Percentiles rank a stretch among this genome's conserved stretches.
phyloP scores from a whole-genome alignment of 495 filamentous ascomycete genomes.

The Lepraria neglecta region DNA sequence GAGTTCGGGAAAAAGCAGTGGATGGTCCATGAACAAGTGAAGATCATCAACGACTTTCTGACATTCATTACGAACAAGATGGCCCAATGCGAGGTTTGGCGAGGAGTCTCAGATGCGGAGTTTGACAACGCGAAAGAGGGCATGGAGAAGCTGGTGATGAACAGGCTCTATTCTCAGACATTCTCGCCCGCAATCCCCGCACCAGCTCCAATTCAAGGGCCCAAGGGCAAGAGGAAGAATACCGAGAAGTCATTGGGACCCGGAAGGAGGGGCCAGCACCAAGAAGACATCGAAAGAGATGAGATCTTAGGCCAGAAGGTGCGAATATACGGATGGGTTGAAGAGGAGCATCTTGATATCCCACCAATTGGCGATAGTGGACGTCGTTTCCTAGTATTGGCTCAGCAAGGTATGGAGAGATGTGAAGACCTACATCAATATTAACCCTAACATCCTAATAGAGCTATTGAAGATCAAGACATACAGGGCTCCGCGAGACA shows the following conservation, averaged over 20 bases:
- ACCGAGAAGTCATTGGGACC: constrained; percentile 66
- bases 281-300: constrained; percentile 96
- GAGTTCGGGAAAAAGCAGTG: constrained; percentile 98
- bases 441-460: constrained; percentile 36
- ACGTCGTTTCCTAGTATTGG: constrained; percentile 76
- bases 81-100: constrained; percentile 97
- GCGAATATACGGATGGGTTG: constrained; percentile 91
- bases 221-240: constrained; percentile 62
- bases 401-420: constrained; percentile 65
- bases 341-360: constrained; percentile 92
- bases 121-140: constrained; percentile 98
- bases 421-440: neutral
- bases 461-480: constrained; percentile 93
- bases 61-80: constrained; percentile 99
- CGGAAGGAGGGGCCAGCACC: constrained; percentile 86
- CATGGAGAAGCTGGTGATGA: constrained; percentile 99
- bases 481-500: constrained; percentile 92
- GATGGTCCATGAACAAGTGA: constrained; percentile 99
- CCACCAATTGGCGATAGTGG: constrained; percentile 76
- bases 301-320: constrained; percentile 94
- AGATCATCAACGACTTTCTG: constrained; percentile 95
- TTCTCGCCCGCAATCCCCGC: constrained; percentile 90
- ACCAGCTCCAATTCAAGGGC: constrained; percentile 63
- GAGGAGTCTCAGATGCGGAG: constrained; percentile 88
- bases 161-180: constrained; percentile 89